Evolutionary conservation across 2,329 filamentous ascomycete genomes (phyloP), one percentile per base, ranked within the genome.

Genomic region (Didymellaceae sp.): DNA sequence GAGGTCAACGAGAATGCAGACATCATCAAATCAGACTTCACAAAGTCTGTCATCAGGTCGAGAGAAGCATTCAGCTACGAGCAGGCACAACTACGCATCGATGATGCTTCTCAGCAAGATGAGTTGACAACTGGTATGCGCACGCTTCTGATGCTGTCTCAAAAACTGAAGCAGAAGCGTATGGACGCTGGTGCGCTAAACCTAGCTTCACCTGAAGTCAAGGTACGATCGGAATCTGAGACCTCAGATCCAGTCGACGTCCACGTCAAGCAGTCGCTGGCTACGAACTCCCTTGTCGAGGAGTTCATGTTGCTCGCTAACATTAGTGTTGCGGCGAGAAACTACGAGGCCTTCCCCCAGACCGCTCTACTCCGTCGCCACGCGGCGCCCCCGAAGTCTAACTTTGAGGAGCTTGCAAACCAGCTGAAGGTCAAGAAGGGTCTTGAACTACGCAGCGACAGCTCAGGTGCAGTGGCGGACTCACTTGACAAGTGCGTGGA

Each of bases 231-330:
- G 66, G 93, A 97, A 71, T 96, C 90, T 7, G 94, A 99, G 75
- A 95, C 93, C 0, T 96, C 92, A 1, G 94, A 97, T 68, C 93
- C 94, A 0, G 88, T 96, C 45, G 94, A 97, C 65, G 90, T 99
- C 62, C 91, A 97, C 79, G 96, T 92, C 5, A 99, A 99, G 77
- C 83, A 92, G 64, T 85, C 92, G 42, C 86, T 99, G 28, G 92
- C 94, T 67, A 99, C 94, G 44, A 99, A 97, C 78, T 97, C 93
- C 17, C 84, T 99, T 5, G 95, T 99, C 21, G 94, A 99, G 71
- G 94, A 99, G 72, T 97, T 99, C 81, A 99, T 99, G 94, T 81
- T 99, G 68, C 89, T 97, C 72, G 95, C 94, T 80, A 99, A 99
- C 77, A 91, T 91, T 67, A 93, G 88, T 62, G 95, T 99, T 22